These are phyloP conservation scores for Rhynchospora tenuis DNA, from an alignment of 176 grass and related monocot species.

Conservation along the genomic window DNA sequence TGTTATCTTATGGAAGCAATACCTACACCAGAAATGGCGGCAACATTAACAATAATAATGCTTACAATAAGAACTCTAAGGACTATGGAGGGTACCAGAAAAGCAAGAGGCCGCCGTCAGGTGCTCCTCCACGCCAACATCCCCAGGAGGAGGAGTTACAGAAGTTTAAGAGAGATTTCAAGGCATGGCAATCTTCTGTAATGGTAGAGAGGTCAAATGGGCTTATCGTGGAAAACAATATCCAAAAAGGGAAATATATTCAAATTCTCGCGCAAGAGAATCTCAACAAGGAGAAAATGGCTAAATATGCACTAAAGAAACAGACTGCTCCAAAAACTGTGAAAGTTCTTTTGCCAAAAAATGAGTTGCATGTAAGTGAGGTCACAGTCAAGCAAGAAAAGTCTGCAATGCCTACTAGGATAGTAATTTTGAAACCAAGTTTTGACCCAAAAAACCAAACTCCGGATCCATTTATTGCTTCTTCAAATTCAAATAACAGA, in stretches of 20 bases:
- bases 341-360: neutral
- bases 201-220: neutral
- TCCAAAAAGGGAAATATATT: slow-evolving; percentile 21
- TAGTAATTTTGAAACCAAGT: slow-evolving; percentile 63
- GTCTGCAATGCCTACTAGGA: slow-evolving; percentile 20
- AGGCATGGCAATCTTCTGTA: slow-evolving; percentile 55
- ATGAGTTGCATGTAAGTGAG: neutral
- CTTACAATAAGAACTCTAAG: neutral
- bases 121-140: slow-evolving; percentile 29
- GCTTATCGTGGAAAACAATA: neutral
- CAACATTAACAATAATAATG: neutral
- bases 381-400: slow-evolving; percentile 13
- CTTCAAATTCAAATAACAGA: slow-evolving; percentile 29
- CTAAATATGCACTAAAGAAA: slow-evolving; percentile 32
- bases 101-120: slow-evolving; percentile 21
- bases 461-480: slow-evolving; percentile 4
- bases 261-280: slow-evolving; percentile 65
- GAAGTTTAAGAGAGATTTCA: slow-evolving; percentile 72
- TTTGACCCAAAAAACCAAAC: slow-evolving; percentile 1
- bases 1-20: slow-evolving; percentile 27
- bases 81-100: slow-evolving; percentile 18
- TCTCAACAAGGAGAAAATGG: slow-evolving; percentile 58
- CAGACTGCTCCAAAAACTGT: neutral
- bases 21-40: neutral
- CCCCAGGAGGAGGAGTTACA: slow-evolving; percentile 67